Evolutionary conservation across 495 filamentous ascomycete species (phyloP).

Genomic region (Glonium stellatum): DNA sequence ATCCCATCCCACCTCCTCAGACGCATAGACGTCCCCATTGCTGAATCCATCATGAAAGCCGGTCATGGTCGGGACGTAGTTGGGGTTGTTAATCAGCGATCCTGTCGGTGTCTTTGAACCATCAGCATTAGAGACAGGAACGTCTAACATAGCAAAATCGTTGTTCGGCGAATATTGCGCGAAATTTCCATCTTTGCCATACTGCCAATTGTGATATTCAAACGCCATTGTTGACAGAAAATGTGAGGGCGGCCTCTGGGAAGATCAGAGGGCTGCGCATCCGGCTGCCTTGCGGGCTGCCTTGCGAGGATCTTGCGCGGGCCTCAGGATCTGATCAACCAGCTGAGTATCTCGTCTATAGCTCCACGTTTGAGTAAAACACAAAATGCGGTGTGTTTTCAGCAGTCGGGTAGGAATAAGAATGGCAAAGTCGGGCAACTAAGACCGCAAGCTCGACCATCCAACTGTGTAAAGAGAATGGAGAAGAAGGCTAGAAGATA

Average conservation of each 20-base stretch:
- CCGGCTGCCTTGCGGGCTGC: conserved; percentile 1
- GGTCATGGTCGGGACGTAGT: background rate
- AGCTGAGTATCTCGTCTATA: background rate
- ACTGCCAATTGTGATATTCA: background rate
- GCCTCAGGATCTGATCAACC: background rate
- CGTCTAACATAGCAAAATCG: background rate
- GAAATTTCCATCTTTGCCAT: background rate
- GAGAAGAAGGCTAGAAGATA: background rate
- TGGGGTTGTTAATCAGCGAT: background rate
- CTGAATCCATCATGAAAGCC: background rate
- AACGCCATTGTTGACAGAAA: background rate
- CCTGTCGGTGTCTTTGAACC: background rate
- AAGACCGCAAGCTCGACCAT: background rate
- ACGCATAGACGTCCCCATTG: conserved; percentile 5
- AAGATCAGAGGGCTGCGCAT: background rate
- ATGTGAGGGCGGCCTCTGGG: background rate
- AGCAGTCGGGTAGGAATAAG: background rate
- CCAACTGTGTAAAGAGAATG: background rate
- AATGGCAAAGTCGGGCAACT: background rate
- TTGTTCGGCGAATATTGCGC: background rate
- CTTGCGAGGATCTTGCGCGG: background rate
- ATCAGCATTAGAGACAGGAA: background rate
- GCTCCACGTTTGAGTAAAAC: background rate
- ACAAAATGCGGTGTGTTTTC: background rate
- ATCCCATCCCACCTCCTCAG: conserved; percentile 23